Percentiles rank a stretch among this genome's conserved stretches.
These are phyloP conservation scores for Discostella stelligera DNA, from an alignment of 352 stramenopile genomes.

Conservation along the genomic window DNA sequence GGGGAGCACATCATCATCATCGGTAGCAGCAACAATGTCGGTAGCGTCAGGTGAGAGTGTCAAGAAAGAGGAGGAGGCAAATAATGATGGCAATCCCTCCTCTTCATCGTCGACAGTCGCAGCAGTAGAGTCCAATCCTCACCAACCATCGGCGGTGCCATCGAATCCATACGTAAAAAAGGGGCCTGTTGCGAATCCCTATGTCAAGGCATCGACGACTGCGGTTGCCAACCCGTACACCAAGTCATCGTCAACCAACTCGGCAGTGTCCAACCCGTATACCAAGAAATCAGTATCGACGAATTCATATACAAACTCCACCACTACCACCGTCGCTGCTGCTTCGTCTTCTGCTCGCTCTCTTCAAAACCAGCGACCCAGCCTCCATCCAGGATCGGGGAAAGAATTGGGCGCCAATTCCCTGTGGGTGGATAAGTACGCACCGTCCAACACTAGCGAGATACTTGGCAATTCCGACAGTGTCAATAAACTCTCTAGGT, in stretches of 20 bases:
- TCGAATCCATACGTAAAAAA: constrained; percentile 17
- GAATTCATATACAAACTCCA: not conserved
- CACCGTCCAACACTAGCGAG: constrained; percentile 84
- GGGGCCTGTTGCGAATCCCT: constrained; percentile 36
- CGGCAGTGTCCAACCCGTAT: constrained; percentile 59
- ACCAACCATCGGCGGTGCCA: not conserved
- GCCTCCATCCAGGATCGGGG: not conserved
- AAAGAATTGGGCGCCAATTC: constrained; percentile 51
- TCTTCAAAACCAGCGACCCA: not conserved
- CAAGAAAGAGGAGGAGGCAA: not conserved
- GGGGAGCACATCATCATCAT: not conserved
- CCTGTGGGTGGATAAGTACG: constrained; percentile 98
- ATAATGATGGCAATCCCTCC: not conserved
- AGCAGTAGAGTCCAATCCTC: constrained; percentile 37
- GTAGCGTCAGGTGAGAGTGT: not conserved
- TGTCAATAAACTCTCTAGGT: constrained; percentile 87
- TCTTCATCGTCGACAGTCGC: constrained; percentile 28
- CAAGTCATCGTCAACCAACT: constrained; percentile 75
- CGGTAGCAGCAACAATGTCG: not conserved
- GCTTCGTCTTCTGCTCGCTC: no score
- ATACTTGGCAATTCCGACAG: constrained; percentile 93
- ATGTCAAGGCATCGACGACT: constrained; percentile 35
- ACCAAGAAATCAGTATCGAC: constrained; percentile 36
- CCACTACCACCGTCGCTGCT: constrained; percentile 19
- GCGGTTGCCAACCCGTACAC: constrained; percentile 62